phyloP scores from a whole-genome alignment of 768 basidiomycete species.

The Pisolithus marmoratus region DNA sequence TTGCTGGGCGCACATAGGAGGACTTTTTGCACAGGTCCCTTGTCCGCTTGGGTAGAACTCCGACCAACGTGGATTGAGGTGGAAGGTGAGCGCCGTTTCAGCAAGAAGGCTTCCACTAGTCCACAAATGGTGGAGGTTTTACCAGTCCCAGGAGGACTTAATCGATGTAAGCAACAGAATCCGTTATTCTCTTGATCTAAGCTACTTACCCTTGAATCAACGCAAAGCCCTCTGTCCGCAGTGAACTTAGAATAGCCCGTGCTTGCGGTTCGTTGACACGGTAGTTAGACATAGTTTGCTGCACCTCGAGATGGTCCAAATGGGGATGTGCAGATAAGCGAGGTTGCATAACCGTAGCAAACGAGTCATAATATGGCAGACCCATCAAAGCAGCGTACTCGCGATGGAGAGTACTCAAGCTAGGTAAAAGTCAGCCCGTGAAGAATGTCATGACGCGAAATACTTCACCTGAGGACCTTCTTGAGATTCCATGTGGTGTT shows the following conservation, averaged over 20 bases:
- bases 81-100: slow-evolving; percentile 46
- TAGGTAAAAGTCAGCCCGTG: slow-evolving; percentile 26
- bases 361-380: slow-evolving; percentile 77
- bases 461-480: slow-evolving; percentile 72
- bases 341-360: slow-evolving; percentile 64
- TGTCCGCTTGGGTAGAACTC: slow-evolving; percentile 34
- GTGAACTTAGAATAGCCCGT: slow-evolving; percentile 72
- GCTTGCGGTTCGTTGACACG: slow-evolving; percentile 94
- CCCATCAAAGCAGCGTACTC: slow-evolving; percentile 87
- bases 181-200: neutral
- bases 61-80: slow-evolving; percentile 48
- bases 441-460: neutral
- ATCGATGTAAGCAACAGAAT: neutral
- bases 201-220: slow-evolving; percentile 88
- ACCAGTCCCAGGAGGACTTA: slow-evolving; percentile 94
- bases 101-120: slow-evolving; percentile 78
- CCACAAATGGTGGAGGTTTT: slow-evolving; percentile 98
- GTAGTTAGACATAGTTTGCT: slow-evolving; percentile 61
- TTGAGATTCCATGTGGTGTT: slow-evolving; percentile 66
- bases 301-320: slow-evolving; percentile 47
- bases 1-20: slow-evolving; percentile 97
- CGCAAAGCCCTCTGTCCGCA: slow-evolving; percentile 70
- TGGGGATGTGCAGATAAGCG: slow-evolving; percentile 42
- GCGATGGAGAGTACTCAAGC: slow-evolving; percentile 85
- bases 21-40: slow-evolving; percentile 56